Percentiles rank a stretch among this genome's conserved stretches.
These are phyloP conservation scores for Hypomontagnella submonticulosa DNA, from an alignment of 495 filamentous ascomycete species.

Conservation along the genomic window DNA sequence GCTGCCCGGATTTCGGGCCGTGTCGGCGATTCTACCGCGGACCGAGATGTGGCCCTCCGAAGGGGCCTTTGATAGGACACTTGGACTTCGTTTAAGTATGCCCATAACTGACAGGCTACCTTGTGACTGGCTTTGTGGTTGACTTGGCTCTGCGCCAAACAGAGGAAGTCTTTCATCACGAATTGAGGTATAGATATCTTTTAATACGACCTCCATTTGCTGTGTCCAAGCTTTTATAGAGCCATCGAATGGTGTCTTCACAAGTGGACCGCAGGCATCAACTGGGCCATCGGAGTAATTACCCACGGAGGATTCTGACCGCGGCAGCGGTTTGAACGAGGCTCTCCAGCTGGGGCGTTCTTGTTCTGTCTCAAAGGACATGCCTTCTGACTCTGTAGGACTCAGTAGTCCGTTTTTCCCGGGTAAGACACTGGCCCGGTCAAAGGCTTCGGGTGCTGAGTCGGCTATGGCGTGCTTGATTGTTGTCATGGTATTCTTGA, in stretches of 20 bases:
- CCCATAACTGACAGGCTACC: slow-evolving; percentile 66
- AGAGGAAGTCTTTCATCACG: slow-evolving; percentile 85
- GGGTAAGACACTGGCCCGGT: slow-evolving; percentile 60
- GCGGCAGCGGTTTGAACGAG: slow-evolving; percentile 60
- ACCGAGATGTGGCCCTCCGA: slow-evolving; percentile 76
- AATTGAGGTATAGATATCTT: slow-evolving; percentile 91
- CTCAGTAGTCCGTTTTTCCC: slow-evolving; percentile 50
- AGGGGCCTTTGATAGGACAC: slow-evolving; percentile 88
- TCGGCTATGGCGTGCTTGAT: slow-evolving; percentile 80
- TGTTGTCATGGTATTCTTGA: slow-evolving; percentile 96
- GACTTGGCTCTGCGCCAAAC: slow-evolving; percentile 68
- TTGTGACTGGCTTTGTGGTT: slow-evolving; percentile 56
- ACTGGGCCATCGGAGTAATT: slow-evolving; percentile 43
- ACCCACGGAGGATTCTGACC: slow-evolving; percentile 57
- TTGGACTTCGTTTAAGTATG: slow-evolving; percentile 85
- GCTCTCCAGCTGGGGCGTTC: slow-evolving; percentile 56
- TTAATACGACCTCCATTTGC: slow-evolving; percentile 88
- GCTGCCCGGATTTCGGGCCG: slow-evolving; percentile 66
- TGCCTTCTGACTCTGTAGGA: slow-evolving; percentile 44
- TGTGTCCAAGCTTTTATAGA: slow-evolving; percentile 84
- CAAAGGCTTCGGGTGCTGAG: slow-evolving; percentile 72
- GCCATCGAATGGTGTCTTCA: slow-evolving; percentile 82
- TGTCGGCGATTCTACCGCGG: slow-evolving; percentile 76
- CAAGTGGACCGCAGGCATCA: slow-evolving; percentile 71
- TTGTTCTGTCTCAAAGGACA: slow-evolving; percentile 58